These are phyloP conservation scores for Baorangia bicolor DNA, from an alignment of 768 basidiomycete genomes.

Conservation along the genomic window DNA sequence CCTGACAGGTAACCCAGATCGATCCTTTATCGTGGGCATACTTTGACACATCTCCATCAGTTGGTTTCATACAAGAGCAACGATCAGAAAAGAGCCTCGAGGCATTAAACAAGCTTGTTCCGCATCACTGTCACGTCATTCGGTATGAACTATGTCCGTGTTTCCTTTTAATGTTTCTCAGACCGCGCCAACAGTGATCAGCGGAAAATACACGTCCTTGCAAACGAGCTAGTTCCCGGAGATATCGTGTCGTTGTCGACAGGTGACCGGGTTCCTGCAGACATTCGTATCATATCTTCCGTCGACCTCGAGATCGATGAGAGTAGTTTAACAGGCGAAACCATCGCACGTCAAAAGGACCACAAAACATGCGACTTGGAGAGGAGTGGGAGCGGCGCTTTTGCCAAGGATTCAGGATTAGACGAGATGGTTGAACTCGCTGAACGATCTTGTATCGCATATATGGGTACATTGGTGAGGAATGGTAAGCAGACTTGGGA, in stretches of 20 bases:
- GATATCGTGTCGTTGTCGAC: slow-evolving; percentile 88
- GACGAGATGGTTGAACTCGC: slow-evolving; percentile 58
- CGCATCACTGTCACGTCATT: slow-evolving; percentile 91
- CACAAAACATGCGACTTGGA: slow-evolving; percentile 52
- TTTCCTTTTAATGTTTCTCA: not conserved
- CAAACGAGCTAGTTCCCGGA: slow-evolving; percentile 95
- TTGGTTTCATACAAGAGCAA: slow-evolving; percentile 94
- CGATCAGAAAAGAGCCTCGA: slow-evolving; percentile 93
- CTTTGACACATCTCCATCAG: slow-evolving; percentile 33
- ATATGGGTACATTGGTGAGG: slow-evolving; percentile 94
- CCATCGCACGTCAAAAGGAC: slow-evolving; percentile 71
- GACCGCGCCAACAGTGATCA: slow-evolving; percentile 32
- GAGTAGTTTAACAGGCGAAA: slow-evolving; percentile 93
- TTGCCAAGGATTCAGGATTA: slow-evolving; percentile 34
- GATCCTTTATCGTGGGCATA: not conserved
- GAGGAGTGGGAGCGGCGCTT: slow-evolving; percentile 12
- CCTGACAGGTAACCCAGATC: slow-evolving; percentile 68
- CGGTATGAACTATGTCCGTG: slow-evolving; percentile 39
- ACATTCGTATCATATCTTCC: slow-evolving; percentile 79
- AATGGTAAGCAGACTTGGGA: slow-evolving; percentile 55
- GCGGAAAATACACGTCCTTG: slow-evolving; percentile 77
- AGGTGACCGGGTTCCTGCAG: slow-evolving; percentile 93
- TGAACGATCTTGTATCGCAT: slow-evolving; percentile 84
- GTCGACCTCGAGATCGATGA: slow-evolving; percentile 94
- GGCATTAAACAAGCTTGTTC: slow-evolving; percentile 94